Conservation (phyloP, 2,329 filamentous ascomycete species). For the Colletotrichum filicis region DNA sequence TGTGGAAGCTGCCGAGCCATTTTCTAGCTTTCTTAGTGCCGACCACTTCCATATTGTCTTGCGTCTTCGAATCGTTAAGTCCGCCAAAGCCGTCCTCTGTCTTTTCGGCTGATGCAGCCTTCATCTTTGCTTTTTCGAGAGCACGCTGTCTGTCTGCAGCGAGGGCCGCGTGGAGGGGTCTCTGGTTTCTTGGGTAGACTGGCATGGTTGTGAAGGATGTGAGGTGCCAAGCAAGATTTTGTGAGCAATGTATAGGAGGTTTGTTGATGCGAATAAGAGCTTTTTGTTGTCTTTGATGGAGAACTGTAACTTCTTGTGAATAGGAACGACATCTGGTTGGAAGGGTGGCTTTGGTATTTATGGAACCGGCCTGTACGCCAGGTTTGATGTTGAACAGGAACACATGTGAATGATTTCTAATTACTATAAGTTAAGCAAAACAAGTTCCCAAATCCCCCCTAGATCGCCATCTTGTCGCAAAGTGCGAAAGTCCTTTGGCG, state of each 20-base stretch:
- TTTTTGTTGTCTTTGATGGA: neutral
- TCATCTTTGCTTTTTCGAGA: neutral
- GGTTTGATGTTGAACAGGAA: neutral
- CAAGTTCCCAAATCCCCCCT: neutral
- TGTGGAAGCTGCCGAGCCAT: neutral
- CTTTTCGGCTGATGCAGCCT: neutral
- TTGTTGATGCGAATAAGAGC: neutral
- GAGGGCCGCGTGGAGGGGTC: neutral
- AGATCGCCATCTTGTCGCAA: neutral
- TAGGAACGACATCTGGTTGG: too few species aligned
- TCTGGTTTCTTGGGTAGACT: neutral
- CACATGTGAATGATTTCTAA: neutral
- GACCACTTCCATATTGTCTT: neutral
- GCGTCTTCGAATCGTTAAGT: neutral
- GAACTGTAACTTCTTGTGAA: neutral
- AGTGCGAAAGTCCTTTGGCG: neutral
- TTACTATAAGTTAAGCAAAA: neutral
- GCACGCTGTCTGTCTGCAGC: neutral
- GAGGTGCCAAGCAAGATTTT: neutral
- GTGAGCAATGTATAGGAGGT: neutral
- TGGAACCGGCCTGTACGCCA: neutral
- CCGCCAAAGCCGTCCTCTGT: neutral
- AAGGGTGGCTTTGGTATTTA: neutral
- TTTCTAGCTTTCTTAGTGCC: neutral
- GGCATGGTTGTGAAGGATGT: neutral